Conservation (phyloP, 2,329 filamentous ascomycete genomes). For the Cryphonectria radicalis region DNA sequence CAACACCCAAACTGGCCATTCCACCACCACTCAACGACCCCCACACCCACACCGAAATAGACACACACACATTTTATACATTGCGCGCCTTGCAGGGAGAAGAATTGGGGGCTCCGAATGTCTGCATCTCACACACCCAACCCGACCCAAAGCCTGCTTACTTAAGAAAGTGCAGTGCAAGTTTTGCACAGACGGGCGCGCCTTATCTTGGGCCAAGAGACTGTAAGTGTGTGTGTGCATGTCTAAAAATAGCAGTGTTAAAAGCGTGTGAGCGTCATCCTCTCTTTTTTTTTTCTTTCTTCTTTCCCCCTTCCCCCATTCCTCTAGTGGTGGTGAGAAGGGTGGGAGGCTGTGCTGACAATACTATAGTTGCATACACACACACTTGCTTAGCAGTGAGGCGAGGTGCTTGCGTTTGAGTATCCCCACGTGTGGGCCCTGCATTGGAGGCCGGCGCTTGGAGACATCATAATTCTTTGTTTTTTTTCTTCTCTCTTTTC, state of each 20-base stretch:
- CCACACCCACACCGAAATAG: neutral
- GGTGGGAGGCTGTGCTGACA: conserved; percentile 24
- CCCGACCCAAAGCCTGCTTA: neutral
- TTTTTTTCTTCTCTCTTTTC: neutral
- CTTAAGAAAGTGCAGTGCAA: neutral
- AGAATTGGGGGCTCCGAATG: conserved; percentile 1
- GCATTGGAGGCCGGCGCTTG: neutral
- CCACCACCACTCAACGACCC: neutral
- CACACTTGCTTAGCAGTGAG: neutral
- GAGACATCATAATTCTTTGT: neutral
- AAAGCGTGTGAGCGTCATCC: neutral
- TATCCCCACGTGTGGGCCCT: neutral
- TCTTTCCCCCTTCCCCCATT: too few relatives aligned
- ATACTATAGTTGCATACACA: too few relatives aligned
- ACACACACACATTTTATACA: neutral
- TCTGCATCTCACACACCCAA: neutral
- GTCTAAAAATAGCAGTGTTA: neutral
- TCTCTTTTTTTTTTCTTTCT: too few relatives aligned
- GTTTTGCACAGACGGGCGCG: neutral
- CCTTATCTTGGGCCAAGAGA: neutral
- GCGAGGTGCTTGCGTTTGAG: conserved; percentile 6
- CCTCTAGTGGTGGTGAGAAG: too few relatives aligned
- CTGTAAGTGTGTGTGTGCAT: neutral
- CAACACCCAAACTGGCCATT: too few relatives aligned
- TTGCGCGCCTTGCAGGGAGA: neutral